Conservation (phyloP, 2,329 filamentous ascomycete species). For the Trichophyton mentagrophytes region DNA sequence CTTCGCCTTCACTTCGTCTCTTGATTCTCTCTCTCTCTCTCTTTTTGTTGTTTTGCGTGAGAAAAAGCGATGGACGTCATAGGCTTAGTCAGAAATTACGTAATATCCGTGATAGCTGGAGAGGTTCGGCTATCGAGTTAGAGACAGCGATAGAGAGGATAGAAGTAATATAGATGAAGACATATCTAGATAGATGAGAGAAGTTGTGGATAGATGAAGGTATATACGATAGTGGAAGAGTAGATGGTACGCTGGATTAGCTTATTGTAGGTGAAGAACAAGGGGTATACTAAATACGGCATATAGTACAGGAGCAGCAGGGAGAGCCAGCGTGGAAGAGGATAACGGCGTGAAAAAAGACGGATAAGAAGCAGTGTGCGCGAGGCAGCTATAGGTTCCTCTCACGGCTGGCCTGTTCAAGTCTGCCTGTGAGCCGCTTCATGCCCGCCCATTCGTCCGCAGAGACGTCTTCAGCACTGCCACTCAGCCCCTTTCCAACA, state of each 20-base stretch:
- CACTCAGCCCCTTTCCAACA: slow-evolving; percentile 57
- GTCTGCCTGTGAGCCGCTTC: slow-evolving; percentile 70
- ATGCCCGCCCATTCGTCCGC: slow-evolving; percentile 87
- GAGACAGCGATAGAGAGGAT: not conserved
- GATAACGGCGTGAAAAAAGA: not conserved
- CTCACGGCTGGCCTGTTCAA: slow-evolving; percentile 44
- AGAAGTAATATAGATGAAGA: not conserved
- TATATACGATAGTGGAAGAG: too few relatives aligned
- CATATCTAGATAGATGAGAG: too few relatives aligned
- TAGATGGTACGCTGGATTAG: too few relatives aligned
- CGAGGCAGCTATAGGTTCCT: not conserved
- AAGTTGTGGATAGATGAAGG: too few relatives aligned
- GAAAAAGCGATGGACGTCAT: not conserved
- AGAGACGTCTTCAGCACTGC: slow-evolving; percentile 70
- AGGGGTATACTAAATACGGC: slow-evolving; percentile 2
- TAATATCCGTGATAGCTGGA: not conserved
- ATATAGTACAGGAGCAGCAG: not conserved
- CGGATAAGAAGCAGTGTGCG: not conserved
- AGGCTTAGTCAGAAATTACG: not conserved
- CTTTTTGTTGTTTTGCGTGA: not conserved
- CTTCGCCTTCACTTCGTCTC: not conserved
- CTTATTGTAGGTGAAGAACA: not conserved
- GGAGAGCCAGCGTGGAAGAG: not conserved
- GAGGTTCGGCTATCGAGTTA: not conserved
- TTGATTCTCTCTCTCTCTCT: not conserved